Evolutionary conservation across 768 basidiomycete genomes (phyloP).

Genomic region (Auriscalpium vulgare): DNA sequence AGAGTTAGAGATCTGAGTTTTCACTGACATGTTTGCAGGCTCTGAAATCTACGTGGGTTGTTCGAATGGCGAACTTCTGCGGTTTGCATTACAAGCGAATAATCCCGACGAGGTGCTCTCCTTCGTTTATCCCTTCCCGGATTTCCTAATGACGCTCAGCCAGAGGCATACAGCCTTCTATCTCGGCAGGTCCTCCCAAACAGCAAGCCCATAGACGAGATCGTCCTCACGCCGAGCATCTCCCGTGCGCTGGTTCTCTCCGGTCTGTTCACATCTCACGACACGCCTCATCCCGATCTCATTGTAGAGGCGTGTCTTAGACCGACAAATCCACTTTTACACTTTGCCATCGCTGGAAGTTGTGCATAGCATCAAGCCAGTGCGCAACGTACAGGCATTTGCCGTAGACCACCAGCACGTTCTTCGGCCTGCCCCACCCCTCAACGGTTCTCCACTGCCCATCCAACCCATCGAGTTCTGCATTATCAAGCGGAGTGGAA

Average conservation of each 20-base stretch:
- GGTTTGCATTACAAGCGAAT: conserved; percentile 65
- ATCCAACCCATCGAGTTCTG: conserved; percentile 60
- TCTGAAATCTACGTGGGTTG: conserved; percentile 85
- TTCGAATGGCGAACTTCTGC: conserved; percentile 75
- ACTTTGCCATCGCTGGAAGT: conserved; percentile 74
- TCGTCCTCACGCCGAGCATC: conserved; percentile 71
- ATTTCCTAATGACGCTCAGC: conserved; percentile 6
- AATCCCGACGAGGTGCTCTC: conserved; percentile 33
- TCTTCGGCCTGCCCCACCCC: conserved; percentile 36
- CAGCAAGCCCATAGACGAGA: conserved; percentile 69
- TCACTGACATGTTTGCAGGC: conserved; percentile 30
- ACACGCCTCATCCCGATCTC: conserved; percentile 1
- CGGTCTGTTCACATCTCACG: conserved; percentile 36
- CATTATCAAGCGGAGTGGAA: conserved; percentile 57
- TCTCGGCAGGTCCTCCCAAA: conserved; percentile 50
- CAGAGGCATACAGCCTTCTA: conserved; percentile 19
- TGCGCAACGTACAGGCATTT: conserved; percentile 73
- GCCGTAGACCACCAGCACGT: conserved; percentile 77
- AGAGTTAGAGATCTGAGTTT: not conserved
- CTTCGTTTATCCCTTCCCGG: not conserved
- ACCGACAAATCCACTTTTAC: conserved; percentile 69
- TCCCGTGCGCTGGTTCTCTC: conserved; percentile 69
- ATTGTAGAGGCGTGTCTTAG: conserved; percentile 19
- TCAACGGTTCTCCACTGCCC: conserved; percentile 29
- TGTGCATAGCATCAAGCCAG: conserved; percentile 57